Percentiles rank a stretch among this genome's conserved stretches.
Conservation (phyloP, 345 rosid species). For the Brassica juncea region DNA sequence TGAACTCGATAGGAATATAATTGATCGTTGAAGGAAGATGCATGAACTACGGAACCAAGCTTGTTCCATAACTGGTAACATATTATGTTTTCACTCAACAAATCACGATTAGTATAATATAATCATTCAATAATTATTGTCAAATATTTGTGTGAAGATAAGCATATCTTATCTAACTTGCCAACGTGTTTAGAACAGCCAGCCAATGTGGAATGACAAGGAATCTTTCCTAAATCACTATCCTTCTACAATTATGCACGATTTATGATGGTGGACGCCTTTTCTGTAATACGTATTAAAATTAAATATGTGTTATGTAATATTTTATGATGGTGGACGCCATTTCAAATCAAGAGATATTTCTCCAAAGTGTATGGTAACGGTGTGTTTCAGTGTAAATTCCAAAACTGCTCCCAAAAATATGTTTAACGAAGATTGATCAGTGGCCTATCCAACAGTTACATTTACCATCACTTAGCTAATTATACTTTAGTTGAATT, state of each 20-base stretch:
- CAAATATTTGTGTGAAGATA: not conserved
- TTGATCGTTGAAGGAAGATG: not conserved
- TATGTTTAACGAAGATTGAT: not conserved
- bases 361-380: not conserved
- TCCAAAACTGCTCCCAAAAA: not conserved
- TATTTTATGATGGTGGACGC: not conserved
- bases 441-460: not conserved
- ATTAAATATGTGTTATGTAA: not conserved
- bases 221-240: not conserved
- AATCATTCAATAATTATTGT: not conserved
- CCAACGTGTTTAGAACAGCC: conserved; percentile 22
- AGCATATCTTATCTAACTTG: conserved; percentile 9
- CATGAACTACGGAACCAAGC: not conserved
- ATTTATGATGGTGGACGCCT: not conserved
- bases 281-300: not conserved
- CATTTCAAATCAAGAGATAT: not conserved
- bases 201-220: conserved; percentile 20
- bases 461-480: not conserved
- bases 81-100: not conserved
- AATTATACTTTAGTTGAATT: not conserved
- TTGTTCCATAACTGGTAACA: conserved; percentile 18
- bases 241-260: conserved; percentile 8
- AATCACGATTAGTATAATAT: not conserved
- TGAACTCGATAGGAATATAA: conserved; percentile 5
- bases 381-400: not conserved